Evolutionary conservation across 192 early-diverging fungal species (phyloP).

Genomic region (Phycomyces nitens): DNA sequence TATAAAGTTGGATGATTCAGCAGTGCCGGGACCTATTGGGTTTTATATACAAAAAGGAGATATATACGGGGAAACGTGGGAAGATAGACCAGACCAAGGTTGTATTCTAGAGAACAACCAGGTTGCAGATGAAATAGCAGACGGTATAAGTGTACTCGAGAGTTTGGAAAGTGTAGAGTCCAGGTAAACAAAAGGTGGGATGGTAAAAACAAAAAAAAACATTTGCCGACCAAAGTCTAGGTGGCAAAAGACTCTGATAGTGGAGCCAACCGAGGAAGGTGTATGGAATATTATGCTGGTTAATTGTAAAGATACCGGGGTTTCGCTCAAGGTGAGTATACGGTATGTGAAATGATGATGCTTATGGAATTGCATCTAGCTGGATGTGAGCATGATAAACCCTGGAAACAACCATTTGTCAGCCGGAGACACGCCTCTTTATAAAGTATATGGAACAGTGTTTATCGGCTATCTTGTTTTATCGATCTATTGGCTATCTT

Average conservation of each 20-base stretch:
- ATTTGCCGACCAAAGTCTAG: slow-evolving; percentile 9
- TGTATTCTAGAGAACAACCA: slow-evolving; percentile 43
- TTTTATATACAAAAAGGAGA: slow-evolving; percentile 33
- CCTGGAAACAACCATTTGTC: slow-evolving; percentile 47
- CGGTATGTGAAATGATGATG: too few relatives aligned
- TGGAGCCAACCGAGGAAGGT: slow-evolving; percentile 35
- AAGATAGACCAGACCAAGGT: slow-evolving; percentile 27
- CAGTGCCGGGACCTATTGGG: slow-evolving; percentile 19
- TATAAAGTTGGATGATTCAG: slow-evolving; percentile 23
- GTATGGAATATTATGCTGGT: slow-evolving; percentile 46
- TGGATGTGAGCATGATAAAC: slow-evolving; percentile 45
- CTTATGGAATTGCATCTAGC: too few relatives aligned
- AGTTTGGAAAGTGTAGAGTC: slow-evolving; percentile 12
- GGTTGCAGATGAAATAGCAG: slow-evolving; percentile 38
- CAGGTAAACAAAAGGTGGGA: not conserved
- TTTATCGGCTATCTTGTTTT: slow-evolving; percentile 38
- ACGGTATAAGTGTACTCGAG: slow-evolving; percentile 27
- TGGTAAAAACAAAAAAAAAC: not conserved
- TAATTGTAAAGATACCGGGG: slow-evolving; percentile 39
- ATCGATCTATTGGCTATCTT: slow-evolving; percentile 32
- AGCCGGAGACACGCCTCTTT: slow-evolving; percentile 52
- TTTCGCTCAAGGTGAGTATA: slow-evolving; percentile 39
- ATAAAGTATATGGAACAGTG: slow-evolving; percentile 37
- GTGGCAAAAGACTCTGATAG: slow-evolving; percentile 27
- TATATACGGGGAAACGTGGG: slow-evolving; percentile 20